Evolutionary conservation across 371 early-diverging fungal genomes (phyloP).

Genomic region (Syncephalastrum contaminatum): DNA sequence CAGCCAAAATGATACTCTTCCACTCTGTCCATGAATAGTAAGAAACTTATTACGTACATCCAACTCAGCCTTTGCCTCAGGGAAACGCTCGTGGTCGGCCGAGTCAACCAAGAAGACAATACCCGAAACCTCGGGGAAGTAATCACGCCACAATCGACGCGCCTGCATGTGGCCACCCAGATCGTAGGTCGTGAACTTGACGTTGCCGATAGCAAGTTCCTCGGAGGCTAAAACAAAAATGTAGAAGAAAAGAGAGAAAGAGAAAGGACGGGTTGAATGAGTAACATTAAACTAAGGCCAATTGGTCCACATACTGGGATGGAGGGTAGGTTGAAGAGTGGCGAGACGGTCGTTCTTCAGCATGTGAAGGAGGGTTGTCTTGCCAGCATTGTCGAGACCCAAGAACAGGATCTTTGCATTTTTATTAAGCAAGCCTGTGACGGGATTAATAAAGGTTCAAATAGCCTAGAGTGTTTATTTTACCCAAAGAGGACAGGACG

Average conservation of each 20-base stretch:
- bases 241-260: neutral
- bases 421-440: conserved; percentile 92
- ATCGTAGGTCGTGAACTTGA: conserved; percentile 96
- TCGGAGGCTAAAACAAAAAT: conserved; percentile 74
- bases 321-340: conserved; percentile 96
- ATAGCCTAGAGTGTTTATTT: neutral
- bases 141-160: conserved; percentile 97
- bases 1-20: neutral
- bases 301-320: conserved; percentile 81
- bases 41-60: conserved; percentile 64
- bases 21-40: conserved; percentile 7
- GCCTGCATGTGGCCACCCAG: conserved; percentile 97
- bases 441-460: conserved; percentile 4
- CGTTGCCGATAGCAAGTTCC: conserved; percentile 94
- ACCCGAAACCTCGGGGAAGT: conserved; percentile 96
- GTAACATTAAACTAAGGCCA: neutral
- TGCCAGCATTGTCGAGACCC: conserved; percentile 99
- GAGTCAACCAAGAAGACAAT: conserved; percentile 97
- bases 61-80: conserved; percentile 92
- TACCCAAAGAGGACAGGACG: conserved; percentile 82
- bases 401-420: conserved; percentile 99
- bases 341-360: conserved; percentile 98
- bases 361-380: conserved; percentile 99
- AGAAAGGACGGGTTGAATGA: neutral
- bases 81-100: conserved; percentile 83